Evolutionary conservation across 306 rosid species (phyloP), one percentile per base, ranked within the genome.

Genomic region (Begonia masoniana): DNA sequence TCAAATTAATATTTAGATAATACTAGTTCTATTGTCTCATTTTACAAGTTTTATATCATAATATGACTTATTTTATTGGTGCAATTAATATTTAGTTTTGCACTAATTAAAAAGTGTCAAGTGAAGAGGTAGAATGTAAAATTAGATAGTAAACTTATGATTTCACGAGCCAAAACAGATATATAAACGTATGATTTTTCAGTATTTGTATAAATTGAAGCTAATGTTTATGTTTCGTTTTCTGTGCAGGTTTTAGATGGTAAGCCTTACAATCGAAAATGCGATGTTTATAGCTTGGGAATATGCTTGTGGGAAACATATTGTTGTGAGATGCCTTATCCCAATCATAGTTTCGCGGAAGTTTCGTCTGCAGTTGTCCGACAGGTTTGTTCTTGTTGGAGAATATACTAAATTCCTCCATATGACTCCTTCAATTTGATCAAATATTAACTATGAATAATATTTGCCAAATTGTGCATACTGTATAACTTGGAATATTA

Each of bases 251-350:
- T 89, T 61, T 71, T 85, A 66, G 87, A 82, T 66, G 97, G 94
- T 10, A 85, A 80, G 59, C 97, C 97, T 54, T 85, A 85, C 81
- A 88, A 88, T 72, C 74, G 91, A 54, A 88, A 75, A 71, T 88
- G 96, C 7, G 96, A 88, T 51, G 92, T 81, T 17, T 88, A 88
- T 51, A 88, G 96, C 69, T 82, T 78, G 57, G 96, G 88, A 50
- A 88, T 88, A 68, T 88, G 94, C 82, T 68, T 88, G 63, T 88
- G 96, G 96, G 96, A 88, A 68, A 75, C 81, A 50, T 88, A 88
- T 54, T 88, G 96, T 53, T 88, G 94, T 23, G 94, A 79, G 45
- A 88, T 88, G 94, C 95, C 97, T 48, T 89, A 79, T 63, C 77
- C 94, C 5, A 62, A 82, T 76, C 78, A 82, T 23, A 78, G 89